Percentiles rank a stretch among this genome's conserved stretches.
Evolutionary conservation across 495 filamentous ascomycete species (phyloP).

Genomic region (Aspergillus asperescens): DNA sequence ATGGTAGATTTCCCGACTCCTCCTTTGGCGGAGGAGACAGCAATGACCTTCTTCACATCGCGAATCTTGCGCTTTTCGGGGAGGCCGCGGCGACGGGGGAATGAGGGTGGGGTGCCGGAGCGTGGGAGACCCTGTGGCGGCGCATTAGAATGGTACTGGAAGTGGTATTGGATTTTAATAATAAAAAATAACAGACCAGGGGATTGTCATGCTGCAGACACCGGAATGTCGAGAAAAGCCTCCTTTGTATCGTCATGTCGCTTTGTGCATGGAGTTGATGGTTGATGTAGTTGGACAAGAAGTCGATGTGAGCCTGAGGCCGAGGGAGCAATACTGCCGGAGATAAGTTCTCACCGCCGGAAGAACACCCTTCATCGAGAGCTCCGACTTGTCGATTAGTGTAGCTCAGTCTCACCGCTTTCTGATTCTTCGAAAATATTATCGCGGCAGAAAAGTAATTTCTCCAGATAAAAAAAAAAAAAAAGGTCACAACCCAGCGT

Average conservation of each 20-base stretch:
- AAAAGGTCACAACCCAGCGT: no score
- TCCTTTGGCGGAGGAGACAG: constrained; percentile 92
- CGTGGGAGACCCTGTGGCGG: constrained; percentile 67
- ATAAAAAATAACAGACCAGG: constrained; percentile 40
- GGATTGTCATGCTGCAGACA: constrained; percentile 84
- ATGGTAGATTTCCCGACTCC: constrained; percentile 96
- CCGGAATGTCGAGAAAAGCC: constrained; percentile 59
- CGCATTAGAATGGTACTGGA: no score
- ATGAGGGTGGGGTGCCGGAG: constrained; percentile 62
- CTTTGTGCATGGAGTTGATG: not conserved
- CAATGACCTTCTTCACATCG: constrained; percentile 80
- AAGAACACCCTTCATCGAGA: not conserved
- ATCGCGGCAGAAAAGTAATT: constrained; percentile 32
- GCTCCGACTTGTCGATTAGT: constrained; percentile 9
- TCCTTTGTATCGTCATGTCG: constrained; percentile 15
- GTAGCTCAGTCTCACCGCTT: constrained; percentile 25
- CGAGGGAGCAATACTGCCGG: constrained; percentile 24
- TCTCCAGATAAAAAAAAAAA: constrained; percentile 21
- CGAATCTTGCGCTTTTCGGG: constrained; percentile 74
- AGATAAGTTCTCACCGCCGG: constrained; percentile 24
- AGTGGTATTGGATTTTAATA: not conserved
- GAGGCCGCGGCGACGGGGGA: constrained; percentile 78
- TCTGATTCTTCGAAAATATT: constrained; percentile 18
- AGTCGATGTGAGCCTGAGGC: constrained; percentile 7
- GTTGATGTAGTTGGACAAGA: not conserved